Percentiles rank a stretch among this genome's conserved stretches.
Evolutionary conservation across 352 stramenopile genomes (phyloP).

Genomic region (Pythium insidiosum): DNA sequence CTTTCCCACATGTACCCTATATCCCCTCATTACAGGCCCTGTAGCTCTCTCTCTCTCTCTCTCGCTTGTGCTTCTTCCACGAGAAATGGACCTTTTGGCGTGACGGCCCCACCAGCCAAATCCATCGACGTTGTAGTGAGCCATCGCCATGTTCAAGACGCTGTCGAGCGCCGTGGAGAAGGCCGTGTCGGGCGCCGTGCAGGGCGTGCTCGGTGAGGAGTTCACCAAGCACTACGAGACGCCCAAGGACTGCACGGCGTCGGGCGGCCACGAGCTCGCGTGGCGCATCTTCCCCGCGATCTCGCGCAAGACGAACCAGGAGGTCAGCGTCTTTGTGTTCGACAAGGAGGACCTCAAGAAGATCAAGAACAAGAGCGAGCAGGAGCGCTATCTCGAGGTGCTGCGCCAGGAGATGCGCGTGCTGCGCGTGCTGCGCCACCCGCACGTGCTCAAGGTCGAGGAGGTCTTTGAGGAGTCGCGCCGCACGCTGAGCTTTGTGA

Average conservation of each 20-base stretch:
- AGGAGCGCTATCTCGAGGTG: conserved; percentile 83
- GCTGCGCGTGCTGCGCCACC: conserved; percentile 75
- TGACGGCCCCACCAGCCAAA: too few relatives aligned
- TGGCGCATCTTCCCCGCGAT: conserved; percentile 84
- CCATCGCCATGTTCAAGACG: conserved; percentile 63
- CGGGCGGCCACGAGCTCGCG: conserved; percentile 69
- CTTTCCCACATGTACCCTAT: too few relatives aligned
- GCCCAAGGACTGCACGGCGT: conserved; percentile 77
- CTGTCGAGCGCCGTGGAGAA: conserved; percentile 66
- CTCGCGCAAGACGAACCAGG: conserved; percentile 66
- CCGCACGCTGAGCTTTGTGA: conserved; percentile 85
- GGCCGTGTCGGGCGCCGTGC: too few relatives aligned
- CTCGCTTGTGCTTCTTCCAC: too few relatives aligned
- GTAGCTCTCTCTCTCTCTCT: too few relatives aligned
- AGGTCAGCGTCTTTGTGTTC: conserved; percentile 84
- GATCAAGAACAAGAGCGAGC: conserved; percentile 77
- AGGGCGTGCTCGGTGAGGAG: conserved; percentile 74
- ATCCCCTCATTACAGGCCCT: too few relatives aligned
- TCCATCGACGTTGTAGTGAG: too few relatives aligned
- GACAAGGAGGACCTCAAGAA: conserved; percentile 83
- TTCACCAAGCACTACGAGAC: conserved; percentile 84
- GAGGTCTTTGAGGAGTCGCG: conserved; percentile 86
- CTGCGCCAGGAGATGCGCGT: conserved; percentile 87
- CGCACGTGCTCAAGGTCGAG: conserved; percentile 86
- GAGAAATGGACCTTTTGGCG: too few relatives aligned